phyloP scores from a whole-genome alignment of 768 basidiomycete species.

The Lanmaoa rubissima region DNA sequence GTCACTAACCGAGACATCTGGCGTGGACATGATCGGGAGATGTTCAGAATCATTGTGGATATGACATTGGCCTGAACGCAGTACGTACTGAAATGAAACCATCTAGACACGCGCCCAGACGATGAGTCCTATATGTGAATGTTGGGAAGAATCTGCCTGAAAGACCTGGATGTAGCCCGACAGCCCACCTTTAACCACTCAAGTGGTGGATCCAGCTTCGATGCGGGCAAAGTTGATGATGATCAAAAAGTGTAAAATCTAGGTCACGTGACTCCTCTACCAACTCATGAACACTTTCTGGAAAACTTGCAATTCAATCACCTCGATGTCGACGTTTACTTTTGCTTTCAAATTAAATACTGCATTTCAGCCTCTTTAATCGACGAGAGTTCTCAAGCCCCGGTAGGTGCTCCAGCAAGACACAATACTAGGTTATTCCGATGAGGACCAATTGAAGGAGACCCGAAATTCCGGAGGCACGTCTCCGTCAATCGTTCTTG shows the following conservation, averaged over 20 bases:
- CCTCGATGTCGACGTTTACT: too few species aligned
- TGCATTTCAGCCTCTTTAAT: too few species aligned
- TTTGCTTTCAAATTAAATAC: too few species aligned
- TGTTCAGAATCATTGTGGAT: not conserved
- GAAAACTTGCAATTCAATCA: too few species aligned
- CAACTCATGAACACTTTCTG: too few species aligned
- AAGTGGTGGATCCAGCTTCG: not conserved
- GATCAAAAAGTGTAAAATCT: not conserved
- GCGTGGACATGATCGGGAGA: slow-evolving; percentile 7
- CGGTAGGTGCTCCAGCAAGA: too few species aligned
- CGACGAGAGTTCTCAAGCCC: too few species aligned
- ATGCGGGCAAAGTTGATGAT: not conserved
- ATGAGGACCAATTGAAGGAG: too few species aligned
- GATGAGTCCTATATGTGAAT: not conserved
- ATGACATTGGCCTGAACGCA: not conserved
- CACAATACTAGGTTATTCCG: too few species aligned
- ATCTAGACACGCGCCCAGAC: slow-evolving; percentile 31
- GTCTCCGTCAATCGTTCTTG: too few species aligned
- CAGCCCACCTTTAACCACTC: not conserved
- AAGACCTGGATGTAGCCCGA: not conserved
- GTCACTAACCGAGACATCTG: slow-evolving; percentile 67
- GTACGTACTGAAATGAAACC: slow-evolving; percentile 73
- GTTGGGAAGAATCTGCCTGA: not conserved
- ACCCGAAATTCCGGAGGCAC: too few species aligned
- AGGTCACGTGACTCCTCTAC: too few species aligned